These are phyloP conservation scores for Aspergillus aculeatinus DNA, from an alignment of 2,329 filamentous ascomycete genomes.

Conservation along the genomic window DNA sequence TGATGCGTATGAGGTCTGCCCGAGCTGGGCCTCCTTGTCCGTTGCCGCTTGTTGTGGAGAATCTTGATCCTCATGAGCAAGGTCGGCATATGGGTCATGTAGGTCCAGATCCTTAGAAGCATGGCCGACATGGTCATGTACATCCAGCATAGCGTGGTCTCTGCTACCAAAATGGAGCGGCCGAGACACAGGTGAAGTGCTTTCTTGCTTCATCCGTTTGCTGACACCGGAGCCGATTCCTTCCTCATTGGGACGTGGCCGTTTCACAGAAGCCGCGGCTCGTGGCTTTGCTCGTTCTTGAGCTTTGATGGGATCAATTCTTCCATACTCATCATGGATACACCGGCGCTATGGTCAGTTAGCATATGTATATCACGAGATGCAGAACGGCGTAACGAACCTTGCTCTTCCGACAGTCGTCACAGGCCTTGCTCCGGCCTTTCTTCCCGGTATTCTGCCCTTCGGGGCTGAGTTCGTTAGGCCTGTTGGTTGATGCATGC, in stretches of 20 bases:
- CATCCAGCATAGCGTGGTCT: slow-evolving; percentile 18
- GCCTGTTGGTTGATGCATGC: slow-evolving; percentile 24
- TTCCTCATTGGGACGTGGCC: slow-evolving; percentile 49
- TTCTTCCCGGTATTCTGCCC: slow-evolving; percentile 50
- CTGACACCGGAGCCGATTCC: slow-evolving; percentile 21
- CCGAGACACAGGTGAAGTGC: slow-evolving; percentile 28
- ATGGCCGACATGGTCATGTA: slow-evolving; percentile 17
- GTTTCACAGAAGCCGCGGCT: slow-evolving; percentile 56
- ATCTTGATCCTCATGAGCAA: slow-evolving; percentile 7
- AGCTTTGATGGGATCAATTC: slow-evolving; percentile 63
- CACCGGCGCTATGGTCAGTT: slow-evolving; percentile 57
- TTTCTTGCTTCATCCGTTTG: slow-evolving; percentile 39
- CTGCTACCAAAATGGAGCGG: slow-evolving; percentile 21
- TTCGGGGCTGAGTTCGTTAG: slow-evolving; percentile 34
- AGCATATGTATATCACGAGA: slow-evolving; percentile 1
- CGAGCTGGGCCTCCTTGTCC: slow-evolving; percentile 22
- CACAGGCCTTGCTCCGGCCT: slow-evolving; percentile 63
- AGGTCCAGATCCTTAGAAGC: slow-evolving; percentile 13
- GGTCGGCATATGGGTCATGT: slow-evolving; percentile 1
- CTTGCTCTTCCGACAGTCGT: slow-evolving; percentile 67
- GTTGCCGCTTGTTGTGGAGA: slow-evolving; percentile 16
- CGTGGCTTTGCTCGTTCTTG: slow-evolving; percentile 61
- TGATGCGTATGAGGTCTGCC: slow-evolving; percentile 36
- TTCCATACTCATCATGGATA: slow-evolving; percentile 64
- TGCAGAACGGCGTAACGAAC: slow-evolving; percentile 41